Percentiles rank a stretch among this genome's conserved stretches.
These are phyloP conservation scores for Warburgia ugandensis DNA, from an alignment of 164 flowering plant genomes.

Conservation along the genomic window DNA sequence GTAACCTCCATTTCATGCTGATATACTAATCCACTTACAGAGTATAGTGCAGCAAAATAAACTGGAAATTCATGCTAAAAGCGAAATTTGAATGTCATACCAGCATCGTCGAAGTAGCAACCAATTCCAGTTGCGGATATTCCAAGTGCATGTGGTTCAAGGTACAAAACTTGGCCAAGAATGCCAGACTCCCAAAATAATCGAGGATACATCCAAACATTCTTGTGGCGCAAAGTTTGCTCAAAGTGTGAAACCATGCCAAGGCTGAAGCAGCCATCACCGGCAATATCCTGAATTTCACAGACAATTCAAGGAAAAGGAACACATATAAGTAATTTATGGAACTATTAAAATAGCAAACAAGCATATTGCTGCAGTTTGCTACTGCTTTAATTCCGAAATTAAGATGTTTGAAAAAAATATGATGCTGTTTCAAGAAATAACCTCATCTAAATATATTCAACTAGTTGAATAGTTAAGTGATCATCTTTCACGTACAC, in stretches of 20 bases:
- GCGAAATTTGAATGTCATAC: slow-evolving; percentile 24
- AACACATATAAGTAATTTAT: neutral
- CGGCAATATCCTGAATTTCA: slow-evolving; percentile 72
- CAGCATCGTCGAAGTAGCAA: slow-evolving; percentile 92
- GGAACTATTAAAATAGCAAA: no score
- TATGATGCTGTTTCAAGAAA: no score
- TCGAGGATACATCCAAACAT: slow-evolving; percentile 88
- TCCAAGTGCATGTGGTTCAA: slow-evolving; percentile 93
- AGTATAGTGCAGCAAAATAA: neutral
- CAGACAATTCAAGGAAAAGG: neutral
- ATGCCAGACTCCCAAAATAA: slow-evolving; percentile 95
- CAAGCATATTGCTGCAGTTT: no score
- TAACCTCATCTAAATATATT: no score
- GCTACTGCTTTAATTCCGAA: no score
- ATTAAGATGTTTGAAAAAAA: no score
- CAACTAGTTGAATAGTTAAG: no score
- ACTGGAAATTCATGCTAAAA: neutral
- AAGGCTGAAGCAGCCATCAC: slow-evolving; percentile 94
- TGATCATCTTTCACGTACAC: no score
- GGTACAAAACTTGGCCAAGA: slow-evolving; percentile 85
- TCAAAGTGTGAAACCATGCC: slow-evolving; percentile 89
- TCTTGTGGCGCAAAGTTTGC: slow-evolving; percentile 42
- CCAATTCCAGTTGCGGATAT: slow-evolving; percentile 97
- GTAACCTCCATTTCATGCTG: neutral
- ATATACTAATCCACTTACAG: no score